A percentile compares a stretch with the other conserved stretches of the same genome.
Evolutionary conservation across 2,329 filamentous ascomycete genomes (phyloP).

Genomic region (Penicillium concentricum): DNA sequence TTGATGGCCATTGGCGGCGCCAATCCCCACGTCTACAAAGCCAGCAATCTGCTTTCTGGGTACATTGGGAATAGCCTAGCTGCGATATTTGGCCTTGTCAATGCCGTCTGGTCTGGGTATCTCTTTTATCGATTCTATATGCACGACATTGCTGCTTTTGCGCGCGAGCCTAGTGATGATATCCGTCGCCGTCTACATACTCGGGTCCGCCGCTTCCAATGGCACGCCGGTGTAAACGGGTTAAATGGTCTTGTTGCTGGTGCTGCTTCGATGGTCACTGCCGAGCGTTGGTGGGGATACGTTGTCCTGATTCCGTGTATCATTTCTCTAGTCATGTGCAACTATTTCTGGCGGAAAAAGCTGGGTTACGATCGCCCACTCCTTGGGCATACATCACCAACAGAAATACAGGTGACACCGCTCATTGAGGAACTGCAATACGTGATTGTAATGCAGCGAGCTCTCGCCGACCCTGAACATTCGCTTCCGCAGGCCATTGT

Average conservation of each 20-base stretch:
- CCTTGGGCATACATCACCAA: slow-evolving; percentile 13
- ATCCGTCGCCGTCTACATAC: slow-evolving; percentile 33
- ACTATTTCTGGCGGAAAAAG: slow-evolving; percentile 50
- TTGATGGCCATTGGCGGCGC: slow-evolving; percentile 55
- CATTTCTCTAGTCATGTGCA: slow-evolving; percentile 46
- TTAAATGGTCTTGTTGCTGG: slow-evolving; percentile 50
- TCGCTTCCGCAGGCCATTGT: slow-evolving; percentile 5
- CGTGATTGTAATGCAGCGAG: slow-evolving; percentile 20
- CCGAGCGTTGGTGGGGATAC: slow-evolving; percentile 55
- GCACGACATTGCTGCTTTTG: slow-evolving; percentile 32
- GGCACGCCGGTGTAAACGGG: slow-evolving; percentile 49
- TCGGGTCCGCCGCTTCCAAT: slow-evolving; percentile 44
- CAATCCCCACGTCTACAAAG: slow-evolving; percentile 42
- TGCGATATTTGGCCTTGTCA: slow-evolving; percentile 51
- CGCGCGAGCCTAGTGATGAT: slow-evolving; percentile 30
- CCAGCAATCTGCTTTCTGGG: slow-evolving; percentile 56
- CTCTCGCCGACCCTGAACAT: slow-evolving; percentile 9
- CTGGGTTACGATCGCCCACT: slow-evolving; percentile 49
- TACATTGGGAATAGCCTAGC: slow-evolving; percentile 56
- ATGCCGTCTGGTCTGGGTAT: slow-evolving; percentile 50
- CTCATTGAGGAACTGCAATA: slow-evolving; percentile 33
- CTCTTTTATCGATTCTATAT: slow-evolving; percentile 43
- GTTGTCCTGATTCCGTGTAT: slow-evolving; percentile 54
- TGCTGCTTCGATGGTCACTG: slow-evolving; percentile 52
- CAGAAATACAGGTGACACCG: slow-evolving; percentile 14